A percentile compares a stretch with the other conserved stretches of the same genome.
Evolutionary conservation across 208 protist genomes (phyloP).

Genomic region (Vickermania ingenoplastis): DNA sequence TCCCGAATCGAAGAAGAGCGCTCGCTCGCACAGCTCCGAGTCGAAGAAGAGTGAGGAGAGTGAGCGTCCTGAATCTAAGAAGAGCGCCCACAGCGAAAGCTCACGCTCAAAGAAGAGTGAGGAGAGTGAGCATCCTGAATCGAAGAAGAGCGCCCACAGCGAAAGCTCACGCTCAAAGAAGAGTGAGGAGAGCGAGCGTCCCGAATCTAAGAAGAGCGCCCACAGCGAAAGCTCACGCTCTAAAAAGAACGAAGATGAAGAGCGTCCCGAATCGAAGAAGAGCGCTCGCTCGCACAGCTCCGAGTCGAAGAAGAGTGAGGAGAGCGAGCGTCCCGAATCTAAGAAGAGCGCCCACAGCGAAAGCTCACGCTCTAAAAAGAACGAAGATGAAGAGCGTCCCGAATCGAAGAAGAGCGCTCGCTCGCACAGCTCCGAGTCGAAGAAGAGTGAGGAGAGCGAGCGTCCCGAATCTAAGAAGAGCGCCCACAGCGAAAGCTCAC

Average conservation of each 20-base stretch:
- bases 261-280: background rate
- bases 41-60: background rate
- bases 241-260: background rate
- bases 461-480: background rate
- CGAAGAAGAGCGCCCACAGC: no score
- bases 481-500: no score
- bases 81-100: slow-evolving; percentile 1
- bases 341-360: background rate
- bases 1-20: background rate
- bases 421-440: background rate
- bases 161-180: no score
- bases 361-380: background rate
- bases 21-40: background rate
- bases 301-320: background rate
- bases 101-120: no score
- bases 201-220: no score
- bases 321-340: background rate
- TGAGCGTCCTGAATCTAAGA: background rate
- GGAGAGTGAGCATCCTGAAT: no score
- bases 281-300: background rate
- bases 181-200: no score
- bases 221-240: no score
- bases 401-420: background rate
- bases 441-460: background rate
- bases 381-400: background rate